Conservation (phyloP, 805 yeast species). For the Kazachstania bromeliacearum region DNA sequence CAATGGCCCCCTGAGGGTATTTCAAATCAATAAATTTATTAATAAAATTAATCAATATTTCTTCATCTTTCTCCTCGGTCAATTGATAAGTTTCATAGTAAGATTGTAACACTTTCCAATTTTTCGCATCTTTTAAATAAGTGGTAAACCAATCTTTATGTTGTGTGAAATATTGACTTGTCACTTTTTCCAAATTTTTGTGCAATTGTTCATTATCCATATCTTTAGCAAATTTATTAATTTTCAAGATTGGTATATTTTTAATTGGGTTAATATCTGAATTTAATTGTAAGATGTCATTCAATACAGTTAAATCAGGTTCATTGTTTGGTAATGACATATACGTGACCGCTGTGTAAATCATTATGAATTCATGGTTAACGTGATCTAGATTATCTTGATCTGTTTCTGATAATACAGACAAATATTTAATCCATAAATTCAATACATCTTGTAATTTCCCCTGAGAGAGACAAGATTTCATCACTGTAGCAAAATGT, state of each 20-base stretch:
- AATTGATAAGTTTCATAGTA: background rate
- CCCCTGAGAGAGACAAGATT: conserved; percentile 11
- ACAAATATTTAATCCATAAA: conserved; percentile 26
- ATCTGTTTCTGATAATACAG: conserved; percentile 13
- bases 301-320: conserved; percentile 15
- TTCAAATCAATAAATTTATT: conserved; percentile 12
- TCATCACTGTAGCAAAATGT: conserved; percentile 23
- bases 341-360: conserved; percentile 21
- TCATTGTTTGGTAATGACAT: conserved; percentile 15
- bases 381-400: conserved; percentile 9
- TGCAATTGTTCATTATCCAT: too few species aligned
- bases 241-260: background rate
- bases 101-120: background rate
- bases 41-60: conserved; percentile 18
- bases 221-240: too few species aligned
- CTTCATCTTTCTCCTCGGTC: conserved; percentile 7
- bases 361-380: conserved; percentile 5
- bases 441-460: conserved; percentile 23
- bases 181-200: too few species aligned
- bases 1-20: too few species aligned
- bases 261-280: conserved; percentile 3
- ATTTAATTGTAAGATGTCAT: conserved; percentile 18
- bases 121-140: background rate
- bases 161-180: background rate
- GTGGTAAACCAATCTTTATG: background rate